Conservation (phyloP, 1,284 basidiomycete species). For the Sphaerobolus stellatus region DNA sequence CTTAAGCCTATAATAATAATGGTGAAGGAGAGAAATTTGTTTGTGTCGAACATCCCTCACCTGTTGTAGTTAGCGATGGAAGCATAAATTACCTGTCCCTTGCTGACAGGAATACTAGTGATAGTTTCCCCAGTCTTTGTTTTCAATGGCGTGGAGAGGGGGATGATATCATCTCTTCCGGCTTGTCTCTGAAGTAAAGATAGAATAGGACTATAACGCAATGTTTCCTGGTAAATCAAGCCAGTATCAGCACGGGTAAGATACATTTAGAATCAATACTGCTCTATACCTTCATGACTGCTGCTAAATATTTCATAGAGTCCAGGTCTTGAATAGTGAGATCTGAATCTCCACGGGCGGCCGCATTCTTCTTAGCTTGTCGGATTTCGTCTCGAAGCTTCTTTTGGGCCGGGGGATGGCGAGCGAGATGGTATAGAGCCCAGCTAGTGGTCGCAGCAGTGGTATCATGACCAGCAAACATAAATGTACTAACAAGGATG, state of each 20-base stretch:
- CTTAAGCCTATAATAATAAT: neutral
- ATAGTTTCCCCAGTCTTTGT: constrained; percentile 31
- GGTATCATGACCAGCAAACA: constrained; percentile 54
- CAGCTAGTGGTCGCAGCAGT: constrained; percentile 38
- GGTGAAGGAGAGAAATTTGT: neutral
- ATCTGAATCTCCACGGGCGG: constrained; percentile 18
- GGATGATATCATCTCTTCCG: constrained; percentile 42
- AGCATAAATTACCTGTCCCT: constrained; percentile 38
- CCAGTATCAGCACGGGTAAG: neutral
- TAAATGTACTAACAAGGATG: constrained; percentile 22
- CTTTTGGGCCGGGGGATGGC: neutral
- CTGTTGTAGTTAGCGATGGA: constrained; percentile 21
- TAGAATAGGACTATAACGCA: constrained; percentile 31
- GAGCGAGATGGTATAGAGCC: constrained; percentile 2
- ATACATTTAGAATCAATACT: neutral
- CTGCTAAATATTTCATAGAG: constrained; percentile 54
- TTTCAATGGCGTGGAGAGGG: constrained; percentile 38
- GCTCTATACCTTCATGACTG: constrained; percentile 42
- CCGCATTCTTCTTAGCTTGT: neutral
- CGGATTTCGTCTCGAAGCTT: neutral
- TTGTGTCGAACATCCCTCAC: neutral
- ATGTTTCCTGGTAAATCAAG: constrained; percentile 6
- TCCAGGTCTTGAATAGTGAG: constrained; percentile 46
- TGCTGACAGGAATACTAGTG: constrained; percentile 33
- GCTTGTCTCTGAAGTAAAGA: constrained; percentile 28